Evolutionary conservation across 495 filamentous ascomycete genomes (phyloP).

Genomic region (Trichoderma asperelloides): DNA sequence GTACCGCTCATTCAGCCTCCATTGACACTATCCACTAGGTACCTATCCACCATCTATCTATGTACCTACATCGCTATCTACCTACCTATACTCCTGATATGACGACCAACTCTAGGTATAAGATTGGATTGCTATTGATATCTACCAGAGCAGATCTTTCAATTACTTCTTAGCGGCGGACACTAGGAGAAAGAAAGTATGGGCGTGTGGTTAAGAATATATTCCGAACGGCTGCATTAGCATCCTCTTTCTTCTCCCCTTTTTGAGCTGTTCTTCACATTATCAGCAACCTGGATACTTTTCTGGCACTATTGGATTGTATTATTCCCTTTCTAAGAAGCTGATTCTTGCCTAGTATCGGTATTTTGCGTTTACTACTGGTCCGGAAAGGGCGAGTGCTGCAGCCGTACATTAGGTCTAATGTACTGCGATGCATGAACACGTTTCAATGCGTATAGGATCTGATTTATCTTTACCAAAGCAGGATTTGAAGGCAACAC

Average conservation of each 20-base stretch:
- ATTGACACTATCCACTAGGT: too few species aligned
- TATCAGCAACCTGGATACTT: background rate
- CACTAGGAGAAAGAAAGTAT: background rate
- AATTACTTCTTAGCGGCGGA: background rate
- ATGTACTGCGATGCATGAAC: background rate
- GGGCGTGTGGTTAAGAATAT: background rate
- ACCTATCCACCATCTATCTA: too few species aligned
- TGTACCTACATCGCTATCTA: too few species aligned
- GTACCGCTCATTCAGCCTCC: too few species aligned
- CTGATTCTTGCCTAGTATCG: too few species aligned
- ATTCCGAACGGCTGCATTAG: background rate
- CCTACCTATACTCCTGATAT: too few species aligned
- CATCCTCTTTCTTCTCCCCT: background rate
- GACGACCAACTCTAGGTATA: background rate
- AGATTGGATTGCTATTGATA: background rate
- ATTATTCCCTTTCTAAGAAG: background rate
- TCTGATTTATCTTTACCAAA: background rate
- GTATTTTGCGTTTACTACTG: background rate
- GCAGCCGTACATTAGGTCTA: background rate
- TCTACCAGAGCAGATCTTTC: background rate
- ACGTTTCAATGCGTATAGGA: background rate
- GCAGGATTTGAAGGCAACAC: background rate
- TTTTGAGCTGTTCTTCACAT: background rate
- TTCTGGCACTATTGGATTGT: background rate
- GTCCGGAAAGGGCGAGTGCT: background rate